A percentile compares a stretch with the other conserved stretches of the same genome.
phyloP scores from a whole-genome alignment of 345 rosid genomes.

The Hypericum androsaemum region DNA sequence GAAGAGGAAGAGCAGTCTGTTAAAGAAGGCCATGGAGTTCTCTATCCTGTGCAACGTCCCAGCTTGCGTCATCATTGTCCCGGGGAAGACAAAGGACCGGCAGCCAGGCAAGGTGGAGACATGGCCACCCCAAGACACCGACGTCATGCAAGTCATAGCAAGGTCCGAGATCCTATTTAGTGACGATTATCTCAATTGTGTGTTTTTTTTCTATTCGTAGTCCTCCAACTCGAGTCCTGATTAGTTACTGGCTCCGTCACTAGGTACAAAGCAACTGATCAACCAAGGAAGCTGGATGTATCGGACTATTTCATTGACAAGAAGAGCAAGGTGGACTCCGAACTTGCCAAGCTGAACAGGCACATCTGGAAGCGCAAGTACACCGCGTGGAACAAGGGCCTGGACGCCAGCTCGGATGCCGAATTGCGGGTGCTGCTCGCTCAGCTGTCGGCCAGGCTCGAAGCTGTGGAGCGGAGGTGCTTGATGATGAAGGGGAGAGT shows the following conservation, averaged over 20 bases:
- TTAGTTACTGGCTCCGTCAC: too few relatives aligned
- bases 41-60: constrained; percentile 24
- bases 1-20: constrained; percentile 27
- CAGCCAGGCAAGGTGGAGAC: constrained; percentile 4
- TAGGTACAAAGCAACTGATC: not conserved
- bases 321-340: constrained; percentile 14
- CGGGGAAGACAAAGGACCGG: not conserved
- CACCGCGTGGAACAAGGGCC: constrained; percentile 10
- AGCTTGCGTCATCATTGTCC: constrained; percentile 23
- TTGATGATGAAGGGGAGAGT: not conserved
- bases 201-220: too few relatives aligned
- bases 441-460: constrained; percentile 9
- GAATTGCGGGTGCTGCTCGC: constrained; percentile 8
- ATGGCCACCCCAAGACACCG: constrained; percentile 16
- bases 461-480: constrained; percentile 11
- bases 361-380: constrained; percentile 17
- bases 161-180: constrained; percentile 1
- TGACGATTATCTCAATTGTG: too few relatives aligned
- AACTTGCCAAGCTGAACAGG: constrained; percentile 13
- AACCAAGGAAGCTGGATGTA: constrained; percentile 12
- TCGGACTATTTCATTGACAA: constrained; percentile 13
- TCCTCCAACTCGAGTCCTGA: too few relatives aligned
- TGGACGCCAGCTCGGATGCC: constrained; percentile 1
- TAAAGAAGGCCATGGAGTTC: constrained; percentile 28
- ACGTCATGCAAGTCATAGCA: constrained; percentile 14